phyloP scores from a whole-genome alignment of 768 basidiomycete species.

The Cyathus striatus region DNA sequence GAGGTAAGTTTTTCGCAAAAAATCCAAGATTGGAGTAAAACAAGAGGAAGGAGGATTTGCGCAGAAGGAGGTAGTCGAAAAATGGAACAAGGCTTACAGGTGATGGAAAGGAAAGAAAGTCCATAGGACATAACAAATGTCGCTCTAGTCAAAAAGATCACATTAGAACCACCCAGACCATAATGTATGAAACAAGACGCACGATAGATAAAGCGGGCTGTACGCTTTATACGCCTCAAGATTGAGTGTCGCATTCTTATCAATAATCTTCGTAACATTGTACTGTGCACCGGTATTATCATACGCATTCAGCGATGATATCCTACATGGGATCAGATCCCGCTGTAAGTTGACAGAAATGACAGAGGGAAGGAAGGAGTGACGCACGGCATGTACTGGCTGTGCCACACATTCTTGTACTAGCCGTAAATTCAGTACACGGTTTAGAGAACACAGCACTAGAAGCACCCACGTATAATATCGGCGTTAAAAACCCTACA shows the following conservation, averaged over 20 bases:
- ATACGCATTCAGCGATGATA: constrained; percentile 47
- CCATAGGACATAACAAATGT: constrained; percentile 56
- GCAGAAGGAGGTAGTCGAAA: not conserved
- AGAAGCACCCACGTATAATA: constrained; percentile 35
- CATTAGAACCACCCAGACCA: too few relatives aligned
- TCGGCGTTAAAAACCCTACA: constrained; percentile 44
- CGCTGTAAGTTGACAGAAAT: not conserved
- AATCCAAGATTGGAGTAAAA: too few relatives aligned
- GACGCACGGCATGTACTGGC: constrained; percentile 53
- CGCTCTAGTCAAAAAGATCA: constrained; percentile 31
- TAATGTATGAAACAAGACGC: too few relatives aligned
- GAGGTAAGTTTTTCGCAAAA: too few relatives aligned
- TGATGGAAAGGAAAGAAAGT: constrained; percentile 59
- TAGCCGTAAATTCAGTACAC: too few relatives aligned
- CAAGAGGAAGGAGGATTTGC: not conserved
- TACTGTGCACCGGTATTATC: constrained; percentile 52
- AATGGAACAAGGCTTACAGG: constrained; percentile 25
- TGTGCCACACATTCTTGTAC: constrained; percentile 53
- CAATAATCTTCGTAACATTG: constrained; percentile 37
- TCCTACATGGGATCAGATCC: constrained; percentile 18
- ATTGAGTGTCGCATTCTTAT: constrained; percentile 32
- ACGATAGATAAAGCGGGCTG: constrained; percentile 44
- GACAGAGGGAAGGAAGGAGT: not conserved
- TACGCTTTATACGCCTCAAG: constrained; percentile 40
- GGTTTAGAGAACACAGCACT: too few relatives aligned